These are phyloP conservation scores for Gossypium raimondii DNA, from an alignment of 345 rosid genomes.

Conservation along the genomic window DNA sequence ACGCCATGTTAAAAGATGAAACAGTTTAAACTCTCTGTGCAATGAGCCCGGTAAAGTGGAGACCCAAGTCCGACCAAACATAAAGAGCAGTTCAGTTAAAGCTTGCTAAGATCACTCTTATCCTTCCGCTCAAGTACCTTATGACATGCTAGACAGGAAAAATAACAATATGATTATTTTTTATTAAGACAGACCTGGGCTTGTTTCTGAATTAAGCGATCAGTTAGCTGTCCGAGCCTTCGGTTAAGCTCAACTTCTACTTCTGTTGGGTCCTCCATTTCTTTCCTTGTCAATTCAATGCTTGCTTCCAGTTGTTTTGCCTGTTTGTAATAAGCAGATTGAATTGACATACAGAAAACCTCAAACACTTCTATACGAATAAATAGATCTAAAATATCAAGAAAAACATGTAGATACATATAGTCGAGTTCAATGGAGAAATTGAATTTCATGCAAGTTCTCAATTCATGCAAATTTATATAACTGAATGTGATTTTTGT, in stretches of 20 bases:
- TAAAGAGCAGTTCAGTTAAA: background rate
- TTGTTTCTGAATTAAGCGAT: slow-evolving; percentile 97
- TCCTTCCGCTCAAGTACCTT: background rate
- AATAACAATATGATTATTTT: background rate
- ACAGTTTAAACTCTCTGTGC: background rate
- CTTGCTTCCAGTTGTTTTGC: slow-evolving; percentile 57
- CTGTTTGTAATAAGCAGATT: slow-evolving; percentile 30
- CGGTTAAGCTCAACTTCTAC: slow-evolving; percentile 79
- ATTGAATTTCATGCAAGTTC: background rate
- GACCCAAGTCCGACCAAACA: background rate
- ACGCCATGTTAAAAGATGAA: background rate
- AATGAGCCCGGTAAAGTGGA: background rate
- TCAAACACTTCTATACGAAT: too few relatives aligned
- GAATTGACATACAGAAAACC: background rate
- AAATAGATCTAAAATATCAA: background rate
- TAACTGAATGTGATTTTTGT: background rate
- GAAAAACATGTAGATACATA: too few relatives aligned
- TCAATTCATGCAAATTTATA: background rate
- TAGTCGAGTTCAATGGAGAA: background rate
- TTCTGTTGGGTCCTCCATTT: slow-evolving; percentile 84
- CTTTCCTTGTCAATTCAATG: slow-evolving; percentile 69
- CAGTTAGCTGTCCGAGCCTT: slow-evolving; percentile 87
- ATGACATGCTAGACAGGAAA: background rate
- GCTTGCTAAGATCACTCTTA: background rate
- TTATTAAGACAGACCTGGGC: slow-evolving; percentile 57